phyloP scores from a whole-genome alignment of 495 filamentous ascomycete species.

The Hypoxylon crocopeplum region DNA sequence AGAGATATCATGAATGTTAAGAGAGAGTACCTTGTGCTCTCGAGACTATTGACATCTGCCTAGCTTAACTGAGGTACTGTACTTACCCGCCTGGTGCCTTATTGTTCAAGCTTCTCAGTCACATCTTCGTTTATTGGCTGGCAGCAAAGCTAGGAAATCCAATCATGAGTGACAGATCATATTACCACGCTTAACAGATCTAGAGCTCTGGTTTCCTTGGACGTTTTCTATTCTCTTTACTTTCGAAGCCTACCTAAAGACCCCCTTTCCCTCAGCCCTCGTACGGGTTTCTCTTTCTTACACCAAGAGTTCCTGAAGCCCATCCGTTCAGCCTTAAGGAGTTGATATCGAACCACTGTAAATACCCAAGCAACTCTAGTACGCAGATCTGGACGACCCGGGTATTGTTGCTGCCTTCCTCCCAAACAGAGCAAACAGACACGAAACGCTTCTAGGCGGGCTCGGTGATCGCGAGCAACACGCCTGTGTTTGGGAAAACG shows the following conservation, averaged over 20 bases:
- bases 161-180: constrained; percentile 52
- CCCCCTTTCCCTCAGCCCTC: constrained; percentile 14
- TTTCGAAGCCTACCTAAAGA: constrained; percentile 20
- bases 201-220: constrained; percentile 38
- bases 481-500: constrained; percentile 10
- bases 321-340: constrained; percentile 23
- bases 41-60: constrained; percentile 46
- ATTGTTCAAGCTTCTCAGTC: constrained; percentile 41
- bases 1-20: constrained; percentile 49
- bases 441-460: constrained; percentile 23
- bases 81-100: constrained; percentile 49
- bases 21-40: constrained; percentile 43
- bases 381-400: constrained; percentile 12
- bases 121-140: constrained; percentile 50
- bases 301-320: constrained; percentile 16
- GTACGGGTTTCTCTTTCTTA: constrained; percentile 17
- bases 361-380: not conserved
- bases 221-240: constrained; percentile 25
- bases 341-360: constrained; percentile 17
- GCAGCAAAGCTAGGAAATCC: constrained; percentile 37
- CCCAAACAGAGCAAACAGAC: constrained; percentile 19
- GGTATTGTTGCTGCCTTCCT: not conserved
- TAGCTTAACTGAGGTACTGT: constrained; percentile 50
- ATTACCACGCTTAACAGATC: constrained; percentile 44
- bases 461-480: constrained; percentile 14